A percentile compares a stretch with the other conserved stretches of the same genome.
Evolutionary conservation across 495 filamentous ascomycete genomes (phyloP).

Genomic region (Jackrogersella minutella): DNA sequence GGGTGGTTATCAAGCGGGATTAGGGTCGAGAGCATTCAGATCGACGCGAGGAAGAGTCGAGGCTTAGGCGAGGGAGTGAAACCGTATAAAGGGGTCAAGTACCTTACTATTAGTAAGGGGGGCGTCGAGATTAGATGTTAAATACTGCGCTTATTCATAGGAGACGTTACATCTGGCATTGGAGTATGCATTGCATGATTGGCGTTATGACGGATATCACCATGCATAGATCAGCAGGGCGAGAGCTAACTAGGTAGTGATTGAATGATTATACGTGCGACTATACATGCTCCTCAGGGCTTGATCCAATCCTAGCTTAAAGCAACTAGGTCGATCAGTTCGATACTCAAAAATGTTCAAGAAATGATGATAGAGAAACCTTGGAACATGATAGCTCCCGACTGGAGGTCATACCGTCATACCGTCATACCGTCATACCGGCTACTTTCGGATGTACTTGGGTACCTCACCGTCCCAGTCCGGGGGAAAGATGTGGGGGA

Average conservation of each 20-base stretch:
- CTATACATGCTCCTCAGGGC: background rate
- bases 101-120: constrained; percentile 84
- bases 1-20: constrained; percentile 96
- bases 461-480: background rate
- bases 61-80: constrained; percentile 88
- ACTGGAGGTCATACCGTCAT: background rate
- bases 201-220: constrained; percentile 14
- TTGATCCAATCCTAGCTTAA: background rate
- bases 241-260: background rate
- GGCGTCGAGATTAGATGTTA: constrained; percentile 84
- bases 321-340: no score
- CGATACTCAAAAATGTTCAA: background rate
- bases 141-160: background rate
- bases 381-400: background rate
- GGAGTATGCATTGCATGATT: constrained; percentile 12
- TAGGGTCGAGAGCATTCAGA: constrained; percentile 84
- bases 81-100: constrained; percentile 98
- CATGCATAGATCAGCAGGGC: constrained; percentile 19
- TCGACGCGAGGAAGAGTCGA: constrained; percentile 85
- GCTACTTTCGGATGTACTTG: constrained; percentile 25
- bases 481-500: constrained; percentile 34
- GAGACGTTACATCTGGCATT: constrained; percentile 28
- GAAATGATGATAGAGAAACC: background rate
- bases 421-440: background rate
- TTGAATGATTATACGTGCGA: constrained; percentile 2